Conservation (phyloP, 2,329 filamentous ascomycete genomes). For the Colletotrichum gigasporum region DNA sequence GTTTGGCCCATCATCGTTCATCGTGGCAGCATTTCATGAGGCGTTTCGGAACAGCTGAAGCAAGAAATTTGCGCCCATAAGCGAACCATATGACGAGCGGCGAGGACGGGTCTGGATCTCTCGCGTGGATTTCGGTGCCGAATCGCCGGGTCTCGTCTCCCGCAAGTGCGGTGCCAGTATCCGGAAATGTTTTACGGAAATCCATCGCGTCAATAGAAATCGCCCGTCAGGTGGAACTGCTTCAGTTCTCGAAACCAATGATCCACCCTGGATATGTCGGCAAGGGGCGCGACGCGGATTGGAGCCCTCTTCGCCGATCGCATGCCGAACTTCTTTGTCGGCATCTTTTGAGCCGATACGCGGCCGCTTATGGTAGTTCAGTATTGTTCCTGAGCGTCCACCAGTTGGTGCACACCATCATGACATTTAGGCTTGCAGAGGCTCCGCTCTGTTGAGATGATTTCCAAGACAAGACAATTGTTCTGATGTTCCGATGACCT, state of each 20-base stretch:
- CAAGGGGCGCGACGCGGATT: conserved; percentile 11
- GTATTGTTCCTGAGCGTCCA: no score
- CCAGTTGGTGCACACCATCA: no score
- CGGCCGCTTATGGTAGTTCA: neutral
- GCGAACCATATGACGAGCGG: neutral
- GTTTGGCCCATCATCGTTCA: conserved; percentile 9
- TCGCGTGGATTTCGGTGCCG: conserved; percentile 14
- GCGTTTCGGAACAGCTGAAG: no score
- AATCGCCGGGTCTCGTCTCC: conserved; percentile 7
- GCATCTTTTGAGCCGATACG: conserved; percentile 31
- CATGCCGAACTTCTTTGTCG: conserved; percentile 17
- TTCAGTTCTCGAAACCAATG: neutral
- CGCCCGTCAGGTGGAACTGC: no score
- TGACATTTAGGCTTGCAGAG: no score
- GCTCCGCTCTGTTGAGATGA: no score
- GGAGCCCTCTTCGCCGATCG: conserved; percentile 15
- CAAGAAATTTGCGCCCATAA: neutral
- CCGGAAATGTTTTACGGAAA: neutral
- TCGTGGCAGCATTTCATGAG: neutral
- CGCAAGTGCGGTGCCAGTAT: neutral
- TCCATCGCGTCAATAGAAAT: conserved; percentile 15
- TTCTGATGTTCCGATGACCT: neutral
- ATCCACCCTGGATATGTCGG: conserved; percentile 24
- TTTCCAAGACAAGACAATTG: no score
- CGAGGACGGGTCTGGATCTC: neutral